Base-by-base conservation (phyloP, 225 moss, liverwort and hornwort genomes). In the Straminergon stramineum region DNA sequence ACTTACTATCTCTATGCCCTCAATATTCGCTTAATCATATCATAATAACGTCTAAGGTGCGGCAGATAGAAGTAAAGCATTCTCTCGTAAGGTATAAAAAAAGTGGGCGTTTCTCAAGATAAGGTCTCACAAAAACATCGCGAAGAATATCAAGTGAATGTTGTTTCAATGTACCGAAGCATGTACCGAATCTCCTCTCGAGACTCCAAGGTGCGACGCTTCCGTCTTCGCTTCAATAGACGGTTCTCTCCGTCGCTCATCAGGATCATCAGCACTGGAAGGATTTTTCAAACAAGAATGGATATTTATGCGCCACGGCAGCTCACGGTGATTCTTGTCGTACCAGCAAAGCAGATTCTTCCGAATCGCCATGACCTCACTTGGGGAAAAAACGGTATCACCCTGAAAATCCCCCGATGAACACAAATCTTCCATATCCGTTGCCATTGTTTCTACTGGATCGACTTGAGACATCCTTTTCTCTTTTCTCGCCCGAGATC, bases 251-350 rank as follows among this genome's bases (percentile, higher is more conserved):
- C 74, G 75, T 39, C 28, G 51, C 48, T 85, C 89, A 89, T 85
- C 88, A 37, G 32, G 28, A 66, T 84, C 90, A 88, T 43, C 90
- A 48, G 53, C 86, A 79, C 26, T 74, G 64, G 64, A 31, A 62
- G 91, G 62, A 67, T 34, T 53, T 64, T 81, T 48, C 85, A 92
- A 85, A 88, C 83, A 90, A 65, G 97, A 97, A 85, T 95, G 68
- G 6, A 68, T 56, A 83, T 96, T 97, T n/a, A 94, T 83, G 86
- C 99, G 97, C 99, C 97, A 99, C 41, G 97, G 99, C 56, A 97
- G 86, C 41, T 94, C 87, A 70, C 99, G 94, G 87, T 97, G 99
- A 85, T 91, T 94, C 45, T 87, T 92, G 93, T 99, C 99, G 87
- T 99, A 99, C 99, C 99, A 99, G 65, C 53, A 82, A 70, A 99